Evolutionary conservation across 2,329 filamentous ascomycete species (phyloP).

Genomic region (Colletotrichum sp.): DNA sequence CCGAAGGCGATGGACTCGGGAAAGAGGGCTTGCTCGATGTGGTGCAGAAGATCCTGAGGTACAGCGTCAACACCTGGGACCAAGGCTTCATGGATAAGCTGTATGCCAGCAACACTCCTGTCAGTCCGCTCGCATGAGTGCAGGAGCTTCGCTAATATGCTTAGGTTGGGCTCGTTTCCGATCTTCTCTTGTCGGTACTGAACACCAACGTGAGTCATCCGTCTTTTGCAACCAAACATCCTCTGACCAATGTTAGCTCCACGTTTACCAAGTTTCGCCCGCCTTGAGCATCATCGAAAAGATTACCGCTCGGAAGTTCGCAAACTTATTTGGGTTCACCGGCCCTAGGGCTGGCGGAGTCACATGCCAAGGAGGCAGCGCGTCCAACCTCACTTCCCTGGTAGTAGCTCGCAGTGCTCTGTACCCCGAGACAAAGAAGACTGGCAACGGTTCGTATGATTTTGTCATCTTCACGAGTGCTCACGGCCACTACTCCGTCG

Average conservation of each 20-base stretch:
- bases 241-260: slow-evolving; percentile 56
- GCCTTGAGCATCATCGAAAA: slow-evolving; percentile 90
- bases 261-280: slow-evolving; percentile 94
- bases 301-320: slow-evolving; percentile 74
- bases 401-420: slow-evolving; percentile 87
- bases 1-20: slow-evolving; percentile 59
- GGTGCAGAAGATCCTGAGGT: slow-evolving; percentile 74
- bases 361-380: slow-evolving; percentile 80
- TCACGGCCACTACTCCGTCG: slow-evolving; percentile 93
- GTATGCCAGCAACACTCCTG: slow-evolving; percentile 87
- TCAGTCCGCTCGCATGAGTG: slow-evolving; percentile 36
- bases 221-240: not conserved
- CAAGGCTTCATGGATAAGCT: slow-evolving; percentile 97
- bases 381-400: slow-evolving; percentile 85
- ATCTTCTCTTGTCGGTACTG: slow-evolving; percentile 81
- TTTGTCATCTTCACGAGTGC: slow-evolving; percentile 88
- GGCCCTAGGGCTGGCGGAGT: slow-evolving; percentile 76
- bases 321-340: slow-evolving; percentile 76
- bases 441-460: slow-evolving; percentile 68
- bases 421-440: slow-evolving; percentile 77
- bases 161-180: slow-evolving; percentile 81
- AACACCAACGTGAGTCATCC: slow-evolving; percentile 80
- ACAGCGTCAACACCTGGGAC: slow-evolving; percentile 98
- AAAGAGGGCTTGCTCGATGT: slow-evolving; percentile 77
- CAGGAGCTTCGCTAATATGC: not conserved